Base-by-base conservation (phyloP, 306 rosid genomes). In the Echinosophora koreensis region DNA sequence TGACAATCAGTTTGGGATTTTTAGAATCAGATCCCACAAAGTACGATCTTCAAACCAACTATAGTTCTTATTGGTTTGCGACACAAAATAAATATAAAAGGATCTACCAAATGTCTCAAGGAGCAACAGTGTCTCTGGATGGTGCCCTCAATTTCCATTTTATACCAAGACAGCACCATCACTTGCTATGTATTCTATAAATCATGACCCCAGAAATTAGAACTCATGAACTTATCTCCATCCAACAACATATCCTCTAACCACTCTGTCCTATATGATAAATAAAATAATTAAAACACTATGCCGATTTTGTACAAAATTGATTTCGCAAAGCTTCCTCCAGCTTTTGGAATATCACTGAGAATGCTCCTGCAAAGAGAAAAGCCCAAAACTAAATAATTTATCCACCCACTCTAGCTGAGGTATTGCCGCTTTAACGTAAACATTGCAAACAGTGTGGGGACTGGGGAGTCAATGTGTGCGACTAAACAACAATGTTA, bases 281-380 rank as follows among this genome's bases (percentile, higher is more conserved):
- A 54, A 51, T 63, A 68, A 62, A 76, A 65, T 17, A 18, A 49
- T 34, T 39, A 70, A 76, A 82, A 37, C 4, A 14, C 76, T 75
- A 76, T 15, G 8, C 54, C 3, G 55, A 55, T 77, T 83, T 84
- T 41, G 79, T 55, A 84, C 89, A 82, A 57, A 85, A 90, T 84
- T 87, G 82, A 30, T 47, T 73, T 56, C 87, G 81, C 67, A 93
- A 77, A 51, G 73, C 84, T 80, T 87, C 94, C 81, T 91, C 94
- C 73, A 93, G 58, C 50, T 80, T 81, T 50, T 66, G 89, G 66
- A 91, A 86, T 76, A 86, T 88, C 67, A 12, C 57, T 54, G 87
- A 85, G 74, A 88, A 88, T 15, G 72, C 62, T 77, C 94, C 98
- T 91, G 90, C 91, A 87, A 77, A 74, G 62, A 68, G 60, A 51